These are phyloP conservation scores for Alternaria sp. DNA, from an alignment of 2,329 filamentous ascomycete genomes.

Conservation along the genomic window DNA sequence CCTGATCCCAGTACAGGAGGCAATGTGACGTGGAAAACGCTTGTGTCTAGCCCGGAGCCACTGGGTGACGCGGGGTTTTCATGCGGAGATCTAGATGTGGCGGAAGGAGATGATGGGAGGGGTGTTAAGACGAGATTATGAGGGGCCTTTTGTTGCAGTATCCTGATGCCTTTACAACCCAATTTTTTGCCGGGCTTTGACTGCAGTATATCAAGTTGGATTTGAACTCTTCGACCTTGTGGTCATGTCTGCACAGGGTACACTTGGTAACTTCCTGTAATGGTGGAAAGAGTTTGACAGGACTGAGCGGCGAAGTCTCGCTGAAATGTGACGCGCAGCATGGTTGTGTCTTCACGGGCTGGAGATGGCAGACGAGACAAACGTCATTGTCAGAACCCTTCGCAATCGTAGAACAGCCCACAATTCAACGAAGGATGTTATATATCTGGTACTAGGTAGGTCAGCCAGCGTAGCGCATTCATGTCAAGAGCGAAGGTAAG, in stretches of 20 bases:
- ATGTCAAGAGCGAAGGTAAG: not conserved
- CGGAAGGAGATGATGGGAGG: not conserved
- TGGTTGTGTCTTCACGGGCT: not conserved
- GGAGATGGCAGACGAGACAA: not conserved
- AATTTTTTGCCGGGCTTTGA: not conserved
- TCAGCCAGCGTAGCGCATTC: not conserved
- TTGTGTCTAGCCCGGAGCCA: constrained; percentile 31
- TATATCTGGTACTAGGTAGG: not conserved
- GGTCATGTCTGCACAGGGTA: not conserved
- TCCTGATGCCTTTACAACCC: not conserved
- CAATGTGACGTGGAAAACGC: constrained; percentile 53
- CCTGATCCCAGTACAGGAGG: constrained; percentile 19
- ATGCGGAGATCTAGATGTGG: constrained; percentile 54
- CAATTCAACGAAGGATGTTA: not conserved
- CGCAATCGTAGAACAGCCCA: not conserved
- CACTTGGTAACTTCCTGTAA: not conserved
- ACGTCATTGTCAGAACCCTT: not conserved
- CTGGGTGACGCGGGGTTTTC: constrained; percentile 40
- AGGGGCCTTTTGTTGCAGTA: not conserved
- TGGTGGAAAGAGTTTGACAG: not conserved
- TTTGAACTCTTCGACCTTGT: not conserved
- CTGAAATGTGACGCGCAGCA: not conserved
- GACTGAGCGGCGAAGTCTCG: not conserved
- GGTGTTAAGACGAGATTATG: not conserved
- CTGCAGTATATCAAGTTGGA: not conserved